A percentile compares a stretch with the other conserved stretches of the same genome.
These are phyloP conservation scores for Globisporangium iwayamae DNA, from an alignment of 352 stramenopile species.

Conservation along the genomic window DNA sequence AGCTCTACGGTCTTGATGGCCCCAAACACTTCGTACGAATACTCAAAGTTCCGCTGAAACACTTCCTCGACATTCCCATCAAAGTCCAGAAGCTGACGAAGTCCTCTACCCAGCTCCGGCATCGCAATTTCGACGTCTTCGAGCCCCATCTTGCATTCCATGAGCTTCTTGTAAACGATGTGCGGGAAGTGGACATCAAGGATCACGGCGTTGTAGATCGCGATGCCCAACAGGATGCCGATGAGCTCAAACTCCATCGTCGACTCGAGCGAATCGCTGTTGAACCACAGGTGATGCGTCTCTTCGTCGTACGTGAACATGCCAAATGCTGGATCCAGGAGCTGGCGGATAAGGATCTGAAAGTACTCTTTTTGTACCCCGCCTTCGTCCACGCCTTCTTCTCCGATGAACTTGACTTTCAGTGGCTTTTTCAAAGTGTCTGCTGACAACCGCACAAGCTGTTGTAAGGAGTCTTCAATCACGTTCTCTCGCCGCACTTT, in stretches of 20 bases:
- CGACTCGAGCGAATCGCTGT: slow-evolving; percentile 73
- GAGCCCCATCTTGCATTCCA: slow-evolving; percentile 46
- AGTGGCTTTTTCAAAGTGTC: slow-evolving; percentile 76
- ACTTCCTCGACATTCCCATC: slow-evolving; percentile 66
- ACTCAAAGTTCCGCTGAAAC: slow-evolving; percentile 73
- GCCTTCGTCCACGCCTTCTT: slow-evolving; percentile 80
- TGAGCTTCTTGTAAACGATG: slow-evolving; percentile 83
- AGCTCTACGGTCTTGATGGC: slow-evolving; percentile 77
- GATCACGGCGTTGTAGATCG: slow-evolving; percentile 86
- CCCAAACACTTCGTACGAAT: slow-evolving; percentile 79
- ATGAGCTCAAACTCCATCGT: slow-evolving; percentile 87
- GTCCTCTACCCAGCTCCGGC: slow-evolving; percentile 54
- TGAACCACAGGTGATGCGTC: slow-evolving; percentile 73
- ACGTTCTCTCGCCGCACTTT: slow-evolving; percentile 68
- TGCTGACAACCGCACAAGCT: slow-evolving; percentile 56
- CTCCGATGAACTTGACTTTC: slow-evolving; percentile 81
- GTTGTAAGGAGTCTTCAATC: slow-evolving; percentile 72
- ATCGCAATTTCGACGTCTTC: slow-evolving; percentile 56
- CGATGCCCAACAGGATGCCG: slow-evolving; percentile 71
- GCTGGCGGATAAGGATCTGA: slow-evolving; percentile 71
- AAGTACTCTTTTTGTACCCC: slow-evolving; percentile 84
- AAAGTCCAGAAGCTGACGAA: slow-evolving; percentile 66
- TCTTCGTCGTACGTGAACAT: slow-evolving; percentile 83
- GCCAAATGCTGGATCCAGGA: slow-evolving; percentile 69
- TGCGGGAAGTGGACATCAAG: slow-evolving; percentile 79